Conservation (phyloP, 257 asterid genomes). For the Solanum pinnatisectum region DNA sequence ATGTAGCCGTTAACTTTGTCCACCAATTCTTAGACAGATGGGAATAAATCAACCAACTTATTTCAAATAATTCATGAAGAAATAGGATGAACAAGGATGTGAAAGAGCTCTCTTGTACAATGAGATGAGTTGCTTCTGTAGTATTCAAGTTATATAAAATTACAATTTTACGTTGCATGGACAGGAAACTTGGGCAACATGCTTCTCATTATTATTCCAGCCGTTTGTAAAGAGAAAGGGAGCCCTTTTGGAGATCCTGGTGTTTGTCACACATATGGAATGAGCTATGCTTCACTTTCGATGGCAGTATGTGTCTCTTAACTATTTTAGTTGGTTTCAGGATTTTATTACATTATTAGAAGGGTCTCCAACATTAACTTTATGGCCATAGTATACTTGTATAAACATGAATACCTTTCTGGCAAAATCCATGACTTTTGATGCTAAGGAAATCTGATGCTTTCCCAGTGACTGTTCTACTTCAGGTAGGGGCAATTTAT, state of each 20-base stretch:
- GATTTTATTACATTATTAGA: not conserved
- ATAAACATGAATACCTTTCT: not conserved
- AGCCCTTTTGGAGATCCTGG: conserved; percentile 83
- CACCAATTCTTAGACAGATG: not conserved
- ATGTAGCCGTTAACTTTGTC: not conserved
- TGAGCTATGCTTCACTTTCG: conserved; percentile 86
- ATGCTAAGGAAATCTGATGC: not conserved
- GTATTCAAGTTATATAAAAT: not conserved
- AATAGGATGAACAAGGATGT: not conserved
- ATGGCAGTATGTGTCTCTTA: conserved; percentile 64
- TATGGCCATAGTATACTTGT: not conserved
- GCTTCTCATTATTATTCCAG: conserved; percentile 82
- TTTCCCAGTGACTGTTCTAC: not conserved
- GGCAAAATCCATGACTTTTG: not conserved
- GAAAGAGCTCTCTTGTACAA: not conserved
- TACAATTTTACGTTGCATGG: not conserved
- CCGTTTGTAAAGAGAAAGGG: conserved; percentile 79
- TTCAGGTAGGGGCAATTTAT: conserved; percentile 73
- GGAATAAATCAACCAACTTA: not conserved
- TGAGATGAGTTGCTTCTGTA: not conserved
- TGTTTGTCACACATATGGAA: conserved; percentile 48
- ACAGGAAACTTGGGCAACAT: conserved; percentile 86
- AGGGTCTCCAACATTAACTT: not conserved
- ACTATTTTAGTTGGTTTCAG: not conserved
- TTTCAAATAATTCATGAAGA: not conserved